A percentile compares a stretch with the other conserved stretches of the same genome.
Conservation (phyloP, 805 yeast genomes). For the Wickerhamiella bombiphila region DNA sequence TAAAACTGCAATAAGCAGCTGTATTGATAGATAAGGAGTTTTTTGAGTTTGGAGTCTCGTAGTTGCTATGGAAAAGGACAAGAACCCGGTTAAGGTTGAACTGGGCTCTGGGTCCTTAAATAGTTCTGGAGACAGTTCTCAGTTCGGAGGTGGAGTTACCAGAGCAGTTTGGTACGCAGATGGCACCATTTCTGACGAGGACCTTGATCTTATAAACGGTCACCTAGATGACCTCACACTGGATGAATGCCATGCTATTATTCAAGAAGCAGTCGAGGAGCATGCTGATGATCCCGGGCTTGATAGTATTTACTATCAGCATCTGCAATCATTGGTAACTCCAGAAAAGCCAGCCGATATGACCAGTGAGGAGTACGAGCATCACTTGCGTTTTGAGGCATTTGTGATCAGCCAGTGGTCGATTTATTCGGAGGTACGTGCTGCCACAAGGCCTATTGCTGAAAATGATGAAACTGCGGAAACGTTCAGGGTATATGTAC, state of each 20-base stretch:
- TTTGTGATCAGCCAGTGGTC: slow-evolving; percentile 32
- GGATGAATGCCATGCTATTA: slow-evolving; percentile 29
- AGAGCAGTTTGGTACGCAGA: too few relatives aligned
- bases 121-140: too few relatives aligned
- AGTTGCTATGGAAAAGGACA: too few relatives aligned
- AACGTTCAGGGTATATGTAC: slow-evolving; percentile 37
- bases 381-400: slow-evolving; percentile 28
- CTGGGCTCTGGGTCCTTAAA: too few relatives aligned
- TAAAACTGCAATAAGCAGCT: too few relatives aligned
- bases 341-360: not conserved
- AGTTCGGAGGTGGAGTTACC: too few relatives aligned
- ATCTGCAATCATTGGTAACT: not conserved
- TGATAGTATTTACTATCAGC: not conserved
- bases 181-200: slow-evolving; percentile 3
- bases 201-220: slow-evolving; percentile 8
- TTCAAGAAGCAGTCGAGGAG: slow-evolving; percentile 28
- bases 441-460: slow-evolving; percentile 39
- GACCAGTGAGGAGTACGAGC: slow-evolving; percentile 12
- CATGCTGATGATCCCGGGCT: slow-evolving; percentile 29
- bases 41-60: too few relatives aligned
- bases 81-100: too few relatives aligned
- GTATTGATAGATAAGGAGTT: too few relatives aligned
- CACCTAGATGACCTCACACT: slow-evolving; percentile 18
- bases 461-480: slow-evolving; percentile 34
- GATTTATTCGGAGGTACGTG: slow-evolving; percentile 48